Percentiles rank a stretch among this genome's conserved stretches.
These are phyloP conservation scores for Trichoderma sp. DNA, from an alignment of 2,329 filamentous ascomycete species.

Conservation along the genomic window DNA sequence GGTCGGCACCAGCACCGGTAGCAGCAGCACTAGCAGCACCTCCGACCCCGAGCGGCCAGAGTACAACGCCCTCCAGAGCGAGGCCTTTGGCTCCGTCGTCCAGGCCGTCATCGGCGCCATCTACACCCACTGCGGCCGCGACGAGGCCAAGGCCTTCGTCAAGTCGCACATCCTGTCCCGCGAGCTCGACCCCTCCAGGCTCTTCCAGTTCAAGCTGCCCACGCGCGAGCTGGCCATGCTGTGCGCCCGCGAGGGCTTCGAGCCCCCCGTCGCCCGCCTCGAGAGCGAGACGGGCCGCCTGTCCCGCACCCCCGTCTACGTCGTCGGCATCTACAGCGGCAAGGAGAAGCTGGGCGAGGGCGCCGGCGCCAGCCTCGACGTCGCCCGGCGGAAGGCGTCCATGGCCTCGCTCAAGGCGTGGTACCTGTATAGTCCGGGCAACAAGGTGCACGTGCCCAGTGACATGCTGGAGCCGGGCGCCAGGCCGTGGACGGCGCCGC, in stretches of 20 bases:
- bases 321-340: constrained; percentile 93
- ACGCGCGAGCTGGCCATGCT: constrained; percentile 80
- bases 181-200: constrained; percentile 70
- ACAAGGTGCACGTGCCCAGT: constrained; percentile 66
- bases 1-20: constrained; percentile 32
- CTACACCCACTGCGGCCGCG: constrained; percentile 80
- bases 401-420: constrained; percentile 87
- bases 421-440: constrained; percentile 89
- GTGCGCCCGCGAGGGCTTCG: constrained; percentile 87
- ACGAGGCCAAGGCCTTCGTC: constrained; percentile 80
- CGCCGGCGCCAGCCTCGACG: constrained; percentile 74
- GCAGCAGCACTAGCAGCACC: constrained; percentile 17
- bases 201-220: constrained; percentile 85
- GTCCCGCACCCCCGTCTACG: constrained; percentile 84
- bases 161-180: constrained; percentile 80
- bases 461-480: constrained; percentile 66
- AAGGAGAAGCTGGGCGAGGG: constrained; percentile 90
- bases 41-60: constrained; percentile 36
- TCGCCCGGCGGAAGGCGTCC: constrained; percentile 76
- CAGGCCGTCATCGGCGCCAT: constrained; percentile 81
- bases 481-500: constrained; percentile 65
- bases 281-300: constrained; percentile 86
- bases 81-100: constrained; percentile 74
- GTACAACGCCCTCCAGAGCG: constrained; percentile 71
- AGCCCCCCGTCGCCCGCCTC: constrained; percentile 80